Evolutionary conservation across 768 basidiomycete species (phyloP).

Genomic region (Phlegmacium glaucopus): DNA sequence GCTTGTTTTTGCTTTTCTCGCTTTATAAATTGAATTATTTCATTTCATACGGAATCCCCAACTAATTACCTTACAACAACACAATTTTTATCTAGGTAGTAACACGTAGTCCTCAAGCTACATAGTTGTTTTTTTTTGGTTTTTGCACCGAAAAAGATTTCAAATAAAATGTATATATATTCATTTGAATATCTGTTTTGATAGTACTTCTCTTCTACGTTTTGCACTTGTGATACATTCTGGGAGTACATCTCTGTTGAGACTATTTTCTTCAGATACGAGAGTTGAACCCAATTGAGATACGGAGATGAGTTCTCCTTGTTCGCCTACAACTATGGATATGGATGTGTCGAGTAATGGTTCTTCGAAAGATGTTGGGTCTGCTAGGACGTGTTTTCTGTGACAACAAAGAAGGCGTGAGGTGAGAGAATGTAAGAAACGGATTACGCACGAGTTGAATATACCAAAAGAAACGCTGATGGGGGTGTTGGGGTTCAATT

Average conservation of each 20-base stretch:
- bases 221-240: constrained; percentile 38
- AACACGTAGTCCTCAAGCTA: too few species aligned
- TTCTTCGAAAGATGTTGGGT: constrained; percentile 90
- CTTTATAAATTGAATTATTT: too few species aligned
- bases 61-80: too few species aligned
- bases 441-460: constrained; percentile 59
- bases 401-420: constrained; percentile 23
- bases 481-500: constrained; percentile 37
- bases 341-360: constrained; percentile 74
- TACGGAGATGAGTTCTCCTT: constrained; percentile 45
- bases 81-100: too few species aligned
- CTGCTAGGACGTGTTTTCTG: constrained; percentile 67
- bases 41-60: too few species aligned
- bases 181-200: neutral
- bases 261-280: constrained; percentile 17
- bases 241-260: constrained; percentile 25
- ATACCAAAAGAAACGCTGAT: constrained; percentile 69
- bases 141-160: too few species aligned
- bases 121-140: too few species aligned
- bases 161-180: neutral
- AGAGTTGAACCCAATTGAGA: constrained; percentile 50
- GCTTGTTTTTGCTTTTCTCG: too few species aligned
- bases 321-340: constrained; percentile 55
- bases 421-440: too few species aligned
- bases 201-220: constrained; percentile 12